Base-by-base conservation (phyloP, 345 rosid genomes). In the Toxicodendron radicans region DNA sequence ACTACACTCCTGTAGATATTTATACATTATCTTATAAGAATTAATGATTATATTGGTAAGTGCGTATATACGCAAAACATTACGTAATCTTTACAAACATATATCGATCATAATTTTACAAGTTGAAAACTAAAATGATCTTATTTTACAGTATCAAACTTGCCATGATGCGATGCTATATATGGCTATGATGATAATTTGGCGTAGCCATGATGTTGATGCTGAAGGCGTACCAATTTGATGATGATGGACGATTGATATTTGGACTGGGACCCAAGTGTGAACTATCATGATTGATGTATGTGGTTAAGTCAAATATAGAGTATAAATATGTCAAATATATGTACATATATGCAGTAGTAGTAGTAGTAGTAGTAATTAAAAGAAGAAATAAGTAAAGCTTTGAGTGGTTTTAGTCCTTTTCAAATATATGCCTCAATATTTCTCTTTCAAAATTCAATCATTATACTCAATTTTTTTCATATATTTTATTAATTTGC, bases 301-400 rank as follows among this genome's bases (percentile, higher is more conserved):
- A 68, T 71, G 79, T 63, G 86, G 79, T 33, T 69, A 74, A 58
- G 61, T 61, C 60, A 52, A 52, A 48, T 27, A 33, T 23, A 23
- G 21, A 56, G 57, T 56, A 35, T 10, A 66, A 46, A 27, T 27
- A 27, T 27, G 1, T 27, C 9, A 35, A 48, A 41, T 14, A 35
- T 45, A 61, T 49, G 0, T 46, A 46, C 13, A 0, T 7, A 58
- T 58, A 18, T 46, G 58, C 21, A 64, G 23, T 12, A 74, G 71
- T 72, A 70, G 79, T 78, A 80, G 83, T 35, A 32, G 60, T 73
- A 45, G 49, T 46, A 7, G 49, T 46, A 46, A 13, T 46, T 73
- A 80, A 76, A 81, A 13, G 61, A 70, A 76, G 76, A 63, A 68
- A 81, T 81, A 74, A 81, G 82, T 78, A 79, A 63, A 71, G 68